Evolutionary conservation across 345 rosid species (phyloP).

Genomic region (Brassica incana): DNA sequence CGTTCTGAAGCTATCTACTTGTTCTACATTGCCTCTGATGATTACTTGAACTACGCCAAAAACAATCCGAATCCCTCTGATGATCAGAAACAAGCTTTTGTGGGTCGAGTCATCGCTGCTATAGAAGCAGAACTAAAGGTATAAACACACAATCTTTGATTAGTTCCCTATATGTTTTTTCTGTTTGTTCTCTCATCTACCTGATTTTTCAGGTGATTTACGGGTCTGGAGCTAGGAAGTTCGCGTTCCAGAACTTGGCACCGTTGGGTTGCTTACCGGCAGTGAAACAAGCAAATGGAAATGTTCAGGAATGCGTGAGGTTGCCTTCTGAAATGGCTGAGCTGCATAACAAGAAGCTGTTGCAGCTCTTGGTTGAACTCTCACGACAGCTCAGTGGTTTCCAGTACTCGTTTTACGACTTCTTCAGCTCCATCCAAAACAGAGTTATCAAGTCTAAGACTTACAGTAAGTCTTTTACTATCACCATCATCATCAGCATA

Average conservation of each 20-base stretch:
- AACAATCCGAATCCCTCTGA: no score
- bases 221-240: slow-evolving; percentile 35
- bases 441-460: slow-evolving; percentile 7
- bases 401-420: slow-evolving; percentile 37
- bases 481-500: background rate
- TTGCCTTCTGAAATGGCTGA: slow-evolving; percentile 37
- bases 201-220: slow-evolving; percentile 28
- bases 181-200: background rate
- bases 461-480: slow-evolving; percentile 29
- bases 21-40: no score
- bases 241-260: slow-evolving; percentile 40
- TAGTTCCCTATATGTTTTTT: background rate
- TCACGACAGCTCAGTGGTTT: slow-evolving; percentile 27
- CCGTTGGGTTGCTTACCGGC: slow-evolving; percentile 43
- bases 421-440: slow-evolving; percentile 30
- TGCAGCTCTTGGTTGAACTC: slow-evolving; percentile 28
- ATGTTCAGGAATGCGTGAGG: slow-evolving; percentile 29
- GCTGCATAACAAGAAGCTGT: slow-evolving; percentile 40
- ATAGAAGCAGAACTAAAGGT: slow-evolving; percentile 31
- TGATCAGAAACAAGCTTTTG: background rate
- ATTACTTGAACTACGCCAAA: no score
- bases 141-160: background rate
- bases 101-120: slow-evolving; percentile 13
- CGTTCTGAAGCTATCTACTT: no score
- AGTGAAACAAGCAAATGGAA: slow-evolving; percentile 23